Conservation (phyloP, 352 stramenopile species). For the Phytopythium litorale region DNA sequence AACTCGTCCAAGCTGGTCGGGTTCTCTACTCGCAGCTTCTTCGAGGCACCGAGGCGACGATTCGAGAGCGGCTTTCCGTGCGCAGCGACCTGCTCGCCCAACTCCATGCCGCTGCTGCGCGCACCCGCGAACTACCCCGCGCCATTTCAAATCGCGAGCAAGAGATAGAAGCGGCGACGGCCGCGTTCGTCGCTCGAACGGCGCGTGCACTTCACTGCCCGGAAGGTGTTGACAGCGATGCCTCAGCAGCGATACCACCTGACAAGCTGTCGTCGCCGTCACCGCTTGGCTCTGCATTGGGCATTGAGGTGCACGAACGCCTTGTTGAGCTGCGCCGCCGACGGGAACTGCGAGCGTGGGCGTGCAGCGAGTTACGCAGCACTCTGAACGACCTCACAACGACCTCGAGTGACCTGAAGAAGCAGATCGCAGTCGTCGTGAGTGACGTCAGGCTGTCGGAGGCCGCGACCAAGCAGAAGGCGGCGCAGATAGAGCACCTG, state of each 20-base stretch:
- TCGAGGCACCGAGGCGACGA: conserved; percentile 21
- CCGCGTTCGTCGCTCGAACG: conserved; percentile 8
- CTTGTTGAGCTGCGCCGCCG: conserved; percentile 36
- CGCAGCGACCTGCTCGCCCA: conserved; percentile 14
- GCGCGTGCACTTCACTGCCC: conserved; percentile 10
- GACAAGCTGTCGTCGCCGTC: background rate
- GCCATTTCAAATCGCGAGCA: conserved; percentile 16
- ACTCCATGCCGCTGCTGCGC: conserved; percentile 17
- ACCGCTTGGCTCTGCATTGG: background rate
- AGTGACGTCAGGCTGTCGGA: conserved; percentile 57
- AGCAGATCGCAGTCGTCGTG: conserved; percentile 36
- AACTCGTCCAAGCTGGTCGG: background rate
- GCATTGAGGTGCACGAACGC: conserved; percentile 26
- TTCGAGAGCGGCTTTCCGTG: conserved; percentile 16
- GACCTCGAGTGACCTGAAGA: conserved; percentile 57
- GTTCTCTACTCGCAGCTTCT: conserved; percentile 34
- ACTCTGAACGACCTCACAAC: conserved; percentile 53
- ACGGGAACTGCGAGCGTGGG: conserved; percentile 47
- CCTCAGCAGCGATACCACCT: background rate
- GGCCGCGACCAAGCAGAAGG: conserved; percentile 42
- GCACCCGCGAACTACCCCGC: conserved; percentile 28
- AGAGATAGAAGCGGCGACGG: background rate
- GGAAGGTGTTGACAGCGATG: background rate
- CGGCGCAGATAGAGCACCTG: conserved; percentile 45
- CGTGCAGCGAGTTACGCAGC: conserved; percentile 45